Conservation (phyloP, 2,329 filamentous ascomycete species). For the Hymenoscyphus scutula region DNA sequence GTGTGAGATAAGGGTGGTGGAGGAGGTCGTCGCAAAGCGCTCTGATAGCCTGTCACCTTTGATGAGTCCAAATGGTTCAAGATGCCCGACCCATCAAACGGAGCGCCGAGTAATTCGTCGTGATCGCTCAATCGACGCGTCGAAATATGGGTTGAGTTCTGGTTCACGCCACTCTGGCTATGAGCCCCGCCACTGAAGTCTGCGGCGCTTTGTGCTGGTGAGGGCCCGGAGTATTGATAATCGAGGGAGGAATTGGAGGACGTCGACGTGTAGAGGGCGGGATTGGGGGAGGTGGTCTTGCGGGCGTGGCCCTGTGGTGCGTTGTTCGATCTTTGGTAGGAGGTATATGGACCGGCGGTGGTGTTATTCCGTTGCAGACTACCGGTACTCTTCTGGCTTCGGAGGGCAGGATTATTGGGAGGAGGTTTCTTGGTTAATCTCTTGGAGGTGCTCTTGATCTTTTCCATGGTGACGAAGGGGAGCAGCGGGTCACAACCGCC, state of each 20-base stretch:
- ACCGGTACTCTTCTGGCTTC: background rate
- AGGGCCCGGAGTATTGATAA: constrained; percentile 32
- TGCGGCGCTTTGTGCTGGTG: constrained; percentile 31
- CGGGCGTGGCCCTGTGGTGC: constrained; percentile 37
- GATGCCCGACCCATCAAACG: constrained; percentile 63
- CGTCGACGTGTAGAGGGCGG: constrained; percentile 41
- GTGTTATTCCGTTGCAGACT: background rate
- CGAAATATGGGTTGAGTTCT: constrained; percentile 24
- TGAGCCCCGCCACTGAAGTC: constrained; percentile 28
- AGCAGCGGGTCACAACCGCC: background rate
- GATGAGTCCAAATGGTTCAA: constrained; percentile 56
- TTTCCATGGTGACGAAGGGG: constrained; percentile 29
- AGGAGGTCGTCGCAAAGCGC: constrained; percentile 40
- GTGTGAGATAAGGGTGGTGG: constrained; percentile 50
- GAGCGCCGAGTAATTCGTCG: constrained; percentile 57
- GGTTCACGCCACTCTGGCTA: constrained; percentile 33
- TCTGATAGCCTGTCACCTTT: constrained; percentile 36
- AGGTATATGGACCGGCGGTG: background rate
- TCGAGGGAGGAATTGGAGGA: constrained; percentile 32
- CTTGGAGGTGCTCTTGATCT: constrained; percentile 38
- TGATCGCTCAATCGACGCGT: constrained; percentile 44
- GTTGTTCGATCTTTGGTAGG: background rate
- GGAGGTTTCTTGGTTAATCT: background rate
- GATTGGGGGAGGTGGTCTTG: constrained; percentile 45
- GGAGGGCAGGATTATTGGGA: background rate